Base-by-base conservation (phyloP, 1,284 basidiomycete genomes). In the Violaceomyces palustris region DNA sequence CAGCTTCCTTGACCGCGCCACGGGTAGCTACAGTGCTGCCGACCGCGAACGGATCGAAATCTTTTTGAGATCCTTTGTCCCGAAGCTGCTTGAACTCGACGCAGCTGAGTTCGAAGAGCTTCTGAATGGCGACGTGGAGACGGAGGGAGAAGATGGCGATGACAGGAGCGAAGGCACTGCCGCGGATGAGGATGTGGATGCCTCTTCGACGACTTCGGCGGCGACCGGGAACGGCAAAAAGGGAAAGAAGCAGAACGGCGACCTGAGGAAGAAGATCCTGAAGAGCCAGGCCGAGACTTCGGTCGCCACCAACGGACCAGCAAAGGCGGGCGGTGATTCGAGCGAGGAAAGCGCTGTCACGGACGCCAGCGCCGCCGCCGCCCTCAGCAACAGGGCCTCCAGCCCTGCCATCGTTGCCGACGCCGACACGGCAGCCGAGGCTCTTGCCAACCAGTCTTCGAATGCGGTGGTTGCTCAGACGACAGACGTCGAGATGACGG, bases 11-110 rank as follows among this genome's bases (percentile, higher is more conserved):
- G 91, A 96, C 67, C 87, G 87, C 61, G 47, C 64, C 11, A 80
- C 80, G 11, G 47, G 52, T 27, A 81, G 83, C 45, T 87, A 90
- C 70, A 84, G 83, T 53, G 75, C 80, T 6, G 78, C 79, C 42
- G 93, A 97, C 75, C 82, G 89, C 37, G 82, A 87, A 43, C 79
- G 81, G 35, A 83, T 96, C 42, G 92, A 96, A 73, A 79, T 80
- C 34, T 91, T 93, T 76, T 77, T 98, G 35, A 82, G 87, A 24
- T 77, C 82, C 15, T 92, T 98, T 73, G 79, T 97, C 35, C 89
- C 90, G 2, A 75, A 83, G 30, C 78, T 97, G 29, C 88, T 86
- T 77, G 83, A 83, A 78, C 81, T 84, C 63, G 80, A 85, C 28
- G 78, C 80, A 21, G 80, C 82, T 14, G 88, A 56, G 21, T 61